Evolutionary conservation across 1,284 basidiomycete genomes (phyloP).

Genomic region (Anthracocystis panici-leucophaei): DNA sequence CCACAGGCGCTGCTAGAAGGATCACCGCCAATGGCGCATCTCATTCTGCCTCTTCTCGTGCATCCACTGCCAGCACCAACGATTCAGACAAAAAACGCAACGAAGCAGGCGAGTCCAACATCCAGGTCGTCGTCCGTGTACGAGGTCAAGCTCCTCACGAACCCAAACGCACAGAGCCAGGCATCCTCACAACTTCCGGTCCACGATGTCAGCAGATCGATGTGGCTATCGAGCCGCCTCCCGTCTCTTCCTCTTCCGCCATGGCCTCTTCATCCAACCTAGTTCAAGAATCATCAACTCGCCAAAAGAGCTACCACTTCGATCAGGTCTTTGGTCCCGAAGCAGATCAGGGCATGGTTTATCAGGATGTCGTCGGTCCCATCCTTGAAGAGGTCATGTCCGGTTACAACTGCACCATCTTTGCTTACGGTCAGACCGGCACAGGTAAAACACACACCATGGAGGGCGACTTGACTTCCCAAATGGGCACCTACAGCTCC

Average conservation of each 20-base stretch:
- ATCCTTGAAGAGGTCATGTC: constrained; percentile 92
- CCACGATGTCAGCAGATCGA: constrained; percentile 59
- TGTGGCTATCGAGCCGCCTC: constrained; percentile 54
- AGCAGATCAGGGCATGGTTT: constrained; percentile 94
- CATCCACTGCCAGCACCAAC: constrained; percentile 22
- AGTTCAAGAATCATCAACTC: constrained; percentile 41
- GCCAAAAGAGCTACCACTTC: constrained; percentile 66
- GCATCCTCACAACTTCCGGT: constrained; percentile 58
- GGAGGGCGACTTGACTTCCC: constrained; percentile 68
- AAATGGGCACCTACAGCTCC: constrained; percentile 83
- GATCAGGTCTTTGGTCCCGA: constrained; percentile 86
- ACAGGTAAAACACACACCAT: constrained; percentile 91
- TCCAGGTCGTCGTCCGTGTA: constrained; percentile 68
- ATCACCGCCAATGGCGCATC: constrained; percentile 23
- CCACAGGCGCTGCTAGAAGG: constrained; percentile 36
- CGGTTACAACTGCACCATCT: constrained; percentile 98
- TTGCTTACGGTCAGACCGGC: constrained; percentile 98
- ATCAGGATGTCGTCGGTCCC: constrained; percentile 90
- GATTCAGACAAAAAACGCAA: constrained; percentile 26
- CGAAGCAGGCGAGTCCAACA: constrained; percentile 57
- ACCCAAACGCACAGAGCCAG: constrained; percentile 27
- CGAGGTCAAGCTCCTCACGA: constrained; percentile 50
- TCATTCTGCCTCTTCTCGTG: constrained; percentile 24
- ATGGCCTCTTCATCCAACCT: constrained; percentile 33
- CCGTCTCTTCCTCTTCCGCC: constrained; percentile 47